These are phyloP conservation scores for Aspergillus sp. DNA, from an alignment of 2,329 filamentous ascomycete species.

Conservation along the genomic window DNA sequence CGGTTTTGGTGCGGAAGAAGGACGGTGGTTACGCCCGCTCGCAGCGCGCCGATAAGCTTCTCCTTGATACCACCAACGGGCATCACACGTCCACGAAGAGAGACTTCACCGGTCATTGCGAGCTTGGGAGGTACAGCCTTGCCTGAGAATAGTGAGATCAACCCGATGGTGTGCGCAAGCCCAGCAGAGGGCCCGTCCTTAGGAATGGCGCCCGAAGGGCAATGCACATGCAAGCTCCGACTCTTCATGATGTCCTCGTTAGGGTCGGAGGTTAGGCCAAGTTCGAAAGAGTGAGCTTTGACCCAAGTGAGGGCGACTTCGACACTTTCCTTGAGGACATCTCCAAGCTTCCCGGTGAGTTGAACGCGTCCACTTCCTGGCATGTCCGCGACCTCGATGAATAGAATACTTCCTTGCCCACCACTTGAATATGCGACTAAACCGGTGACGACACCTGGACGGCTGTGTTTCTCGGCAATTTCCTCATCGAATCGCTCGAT, in stretches of 20 bases:
- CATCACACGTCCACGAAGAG: constrained; percentile 83
- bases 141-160: constrained; percentile 85
- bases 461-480: constrained; percentile 78
- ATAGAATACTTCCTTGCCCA: constrained; percentile 91
- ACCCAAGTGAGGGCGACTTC: constrained; percentile 97
- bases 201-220: constrained; percentile 88
- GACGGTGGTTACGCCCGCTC: constrained; percentile 93
- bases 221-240: constrained; percentile 92
- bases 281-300: constrained; percentile 88
- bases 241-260: constrained; percentile 94
- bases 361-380: constrained; percentile 89
- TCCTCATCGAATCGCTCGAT: constrained; percentile 95
- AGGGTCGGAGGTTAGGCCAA: constrained; percentile 77
- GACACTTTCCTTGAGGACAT: constrained; percentile 95
- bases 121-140: constrained; percentile 86
- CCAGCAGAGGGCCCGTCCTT: constrained; percentile 86
- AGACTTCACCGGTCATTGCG: constrained; percentile 86
- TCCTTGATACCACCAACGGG: constrained; percentile 98
- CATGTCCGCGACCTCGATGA: constrained; percentile 98
- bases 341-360: constrained; percentile 92
- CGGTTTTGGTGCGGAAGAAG: constrained; percentile 82
- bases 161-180: constrained; percentile 87
- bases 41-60: constrained; percentile 91
- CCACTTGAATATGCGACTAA: constrained; percentile 92
- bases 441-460: constrained; percentile 91